Evolutionary conservation across 768 basidiomycete species (phyloP).

Genomic region (Mycena albidolilacea): DNA sequence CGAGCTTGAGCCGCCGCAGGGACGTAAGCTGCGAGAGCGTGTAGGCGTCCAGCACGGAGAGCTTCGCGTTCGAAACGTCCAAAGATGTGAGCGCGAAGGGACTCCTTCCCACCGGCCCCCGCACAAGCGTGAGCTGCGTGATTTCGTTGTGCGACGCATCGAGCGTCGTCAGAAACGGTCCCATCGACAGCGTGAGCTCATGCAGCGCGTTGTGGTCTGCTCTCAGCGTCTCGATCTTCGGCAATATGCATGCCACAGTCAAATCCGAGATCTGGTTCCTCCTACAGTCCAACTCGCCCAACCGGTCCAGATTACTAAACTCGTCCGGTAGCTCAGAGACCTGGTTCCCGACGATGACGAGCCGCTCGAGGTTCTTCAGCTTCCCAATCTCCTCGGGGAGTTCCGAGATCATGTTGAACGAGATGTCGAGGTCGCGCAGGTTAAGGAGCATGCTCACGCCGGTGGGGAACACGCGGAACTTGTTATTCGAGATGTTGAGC

Average conservation of each 20-base stretch:
- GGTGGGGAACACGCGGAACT: conserved; percentile 81
- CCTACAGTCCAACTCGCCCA: conserved; percentile 86
- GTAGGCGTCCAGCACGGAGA: conserved; percentile 85
- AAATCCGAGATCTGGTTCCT: conserved; percentile 89
- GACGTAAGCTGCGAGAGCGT: conserved; percentile 81
- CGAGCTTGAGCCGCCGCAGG: conserved; percentile 80
- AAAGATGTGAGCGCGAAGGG: conserved; percentile 80
- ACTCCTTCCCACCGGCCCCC: conserved; percentile 58
- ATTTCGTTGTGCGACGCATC: conserved; percentile 93
- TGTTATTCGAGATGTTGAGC: conserved; percentile 97
- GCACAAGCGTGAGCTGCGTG: conserved; percentile 78
- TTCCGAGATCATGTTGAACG: conserved; percentile 91
- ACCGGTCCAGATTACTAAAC: conserved; percentile 66
- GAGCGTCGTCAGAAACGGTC: conserved; percentile 75
- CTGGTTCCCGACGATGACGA: conserved; percentile 91
- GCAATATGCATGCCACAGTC: conserved; percentile 75
- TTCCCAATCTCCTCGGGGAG: conserved; percentile 87
- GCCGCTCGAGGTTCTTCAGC: conserved; percentile 75
- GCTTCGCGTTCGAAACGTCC: conserved; percentile 90
- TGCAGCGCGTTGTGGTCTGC: conserved; percentile 91
- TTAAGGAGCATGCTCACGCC: conserved; percentile 81
- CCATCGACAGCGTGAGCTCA: conserved; percentile 83
- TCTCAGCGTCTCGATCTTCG: conserved; percentile 74
- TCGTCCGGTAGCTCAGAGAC: conserved; percentile 79
- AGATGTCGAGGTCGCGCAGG: conserved; percentile 93